Percentiles rank a stretch among this genome's conserved stretches.
Evolutionary conservation across 2,329 filamentous ascomycete genomes (phyloP).

Genomic region (Didymellaceae sp.): DNA sequence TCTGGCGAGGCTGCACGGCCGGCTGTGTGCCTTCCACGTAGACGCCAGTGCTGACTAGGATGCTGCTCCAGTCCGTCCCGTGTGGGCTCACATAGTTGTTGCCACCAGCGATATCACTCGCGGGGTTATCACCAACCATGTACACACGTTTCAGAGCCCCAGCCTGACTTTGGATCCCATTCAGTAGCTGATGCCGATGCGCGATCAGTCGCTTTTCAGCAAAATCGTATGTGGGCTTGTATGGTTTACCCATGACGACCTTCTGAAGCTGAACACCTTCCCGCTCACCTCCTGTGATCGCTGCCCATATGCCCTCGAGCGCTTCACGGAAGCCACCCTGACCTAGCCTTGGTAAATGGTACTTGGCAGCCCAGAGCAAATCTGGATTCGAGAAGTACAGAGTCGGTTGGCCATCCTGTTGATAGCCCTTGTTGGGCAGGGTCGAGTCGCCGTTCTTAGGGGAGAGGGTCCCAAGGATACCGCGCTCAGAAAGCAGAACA

Average conservation of each 20-base stretch:
- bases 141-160: conserved; percentile 75
- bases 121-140: conserved; percentile 81
- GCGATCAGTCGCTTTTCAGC: conserved; percentile 75
- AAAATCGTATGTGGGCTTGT: conserved; percentile 77
- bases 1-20: conserved; percentile 65
- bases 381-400: conserved; percentile 92
- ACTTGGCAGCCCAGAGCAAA: conserved; percentile 84
- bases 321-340: conserved; percentile 90
- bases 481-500: conserved; percentile 77
- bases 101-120: conserved; percentile 87
- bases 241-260: conserved; percentile 83
- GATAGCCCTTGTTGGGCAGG: conserved; percentile 78
- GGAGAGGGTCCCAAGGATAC: conserved; percentile 81
- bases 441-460: conserved; percentile 69
- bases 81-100: conserved; percentile 73
- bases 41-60: conserved; percentile 82
- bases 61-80: conserved; percentile 76
- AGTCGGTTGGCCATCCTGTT: conserved; percentile 78
- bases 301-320: conserved; percentile 78
- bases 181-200: conserved; percentile 62
- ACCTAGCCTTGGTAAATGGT: conserved; percentile 84
- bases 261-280: conserved; percentile 64
- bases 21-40: conserved; percentile 65
- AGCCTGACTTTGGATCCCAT: conserved; percentile 29
- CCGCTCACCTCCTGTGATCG: conserved; percentile 66